Base-by-base conservation (phyloP, 1,139 yeast species). In the Candida labiduridarum region DNA sequence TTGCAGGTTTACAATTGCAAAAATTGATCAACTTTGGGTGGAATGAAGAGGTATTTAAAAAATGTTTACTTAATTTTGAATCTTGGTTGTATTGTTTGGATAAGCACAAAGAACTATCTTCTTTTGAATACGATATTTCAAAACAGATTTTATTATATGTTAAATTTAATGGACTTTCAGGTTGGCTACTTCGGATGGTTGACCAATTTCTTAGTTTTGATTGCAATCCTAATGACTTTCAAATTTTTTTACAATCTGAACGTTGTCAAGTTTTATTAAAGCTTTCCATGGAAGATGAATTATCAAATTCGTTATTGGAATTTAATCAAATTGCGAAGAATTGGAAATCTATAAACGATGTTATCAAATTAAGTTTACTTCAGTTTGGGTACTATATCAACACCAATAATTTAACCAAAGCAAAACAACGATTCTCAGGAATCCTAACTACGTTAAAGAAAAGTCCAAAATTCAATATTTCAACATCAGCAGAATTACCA, bases 111-210 rank as follows among this genome's bases (percentile, higher is more conserved):
- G 27, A 10, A 9, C 40, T 47, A 40, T 42, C 27, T 10, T 19
- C 22, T 10, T 49, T 50, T 52, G 82, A 79, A 52, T 34, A 54
- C 6, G 63, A 63, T 2, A 71, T 79, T 40, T 47, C 76, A 5
- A 60, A 58, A 33, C 56, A 57, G 11, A 49, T 78, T 12, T 53
- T 76, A 3, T 59, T 58, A 4, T 79, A 71, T 56, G 62, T 80
- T 52, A 65, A 63, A 44, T 74, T 68, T 47, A 71, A 72, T 54
- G 68, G 70, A 14, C 64, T 72, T 40, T 63, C 70, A 46, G 72
- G 70, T 18, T 50, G 64, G 7, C 45, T 66, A 3, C 53, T 66
- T 10, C 49, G 56, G 2, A 49, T 76, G 2, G 55, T 67, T n/a
- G 51, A 53, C 18, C 36, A 48, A 1, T 47, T 53, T 43, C 43